Evolutionary conservation across 2,329 filamentous ascomycete species (phyloP), one percentile per base, ranked within the genome.

Genomic region (Nemania abortiva): DNA sequence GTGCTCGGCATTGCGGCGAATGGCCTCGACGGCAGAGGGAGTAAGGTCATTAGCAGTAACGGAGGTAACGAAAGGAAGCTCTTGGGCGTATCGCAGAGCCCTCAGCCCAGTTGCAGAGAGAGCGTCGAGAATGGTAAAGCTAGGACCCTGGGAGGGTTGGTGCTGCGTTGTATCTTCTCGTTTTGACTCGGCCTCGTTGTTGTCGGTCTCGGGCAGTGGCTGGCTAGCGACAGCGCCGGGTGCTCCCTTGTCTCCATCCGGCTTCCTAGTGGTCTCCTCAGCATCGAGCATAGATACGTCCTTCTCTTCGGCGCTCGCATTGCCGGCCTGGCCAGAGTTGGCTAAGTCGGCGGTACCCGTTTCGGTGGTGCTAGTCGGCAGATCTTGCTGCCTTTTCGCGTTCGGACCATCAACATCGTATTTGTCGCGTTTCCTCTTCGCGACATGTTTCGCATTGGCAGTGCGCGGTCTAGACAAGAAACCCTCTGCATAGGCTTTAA

Each of bases 11-110:
- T 99, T 99, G 74, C 91, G 85, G 75, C 90, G 88, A 79, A 99
- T 98, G 3, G 93, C 91, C 59, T 91, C 86, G 1, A 93, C 91
- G 1, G 95, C 95, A 0, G 90, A 88, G 15, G 87, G 82, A 1
- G 94, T 94, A 64, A 98, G 87, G 77, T 99, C 96, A 79, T 99
- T 99, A 39, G 95, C 94, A 6, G 93, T 95, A 49, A 97, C 86
- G 0, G 89, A 89, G 2, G 93, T 96, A 15, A 90, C 87, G 73
- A 95, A 94, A 0, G 96, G 94, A 29, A 99, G 89, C 78, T 99
- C 96, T 74, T 94, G 91, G 0, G 93, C 93, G 80, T 98, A 99
- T 69, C 96, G 91, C 50, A 99, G 82, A 6, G 96, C 96, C 70
- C 96, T 91, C 6, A 99, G 87, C 27, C 96, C 96, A 2, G 95